phyloP scores from a whole-genome alignment of 441 rosid species.

The Capsella rubella region DNA sequence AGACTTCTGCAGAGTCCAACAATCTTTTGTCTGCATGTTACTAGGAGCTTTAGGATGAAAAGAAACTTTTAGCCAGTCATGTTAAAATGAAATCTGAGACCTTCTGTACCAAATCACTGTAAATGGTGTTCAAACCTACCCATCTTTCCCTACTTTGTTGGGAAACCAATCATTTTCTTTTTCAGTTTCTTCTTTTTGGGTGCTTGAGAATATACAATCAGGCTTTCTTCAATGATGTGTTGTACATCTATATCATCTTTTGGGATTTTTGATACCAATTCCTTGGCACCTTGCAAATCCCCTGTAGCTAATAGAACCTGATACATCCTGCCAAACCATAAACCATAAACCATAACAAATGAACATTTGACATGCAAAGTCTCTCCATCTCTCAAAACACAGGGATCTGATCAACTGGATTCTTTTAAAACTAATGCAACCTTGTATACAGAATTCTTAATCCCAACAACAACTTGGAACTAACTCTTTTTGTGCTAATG shows the following conservation, averaged over 20 bases:
- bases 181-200: constrained; percentile 21
- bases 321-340: constrained; percentile 78
- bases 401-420: too few relatives aligned
- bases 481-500: too few relatives aligned
- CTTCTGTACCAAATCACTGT: constrained; percentile 23
- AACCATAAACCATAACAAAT: constrained; percentile 31
- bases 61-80: constrained; percentile 10
- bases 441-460: too few relatives aligned
- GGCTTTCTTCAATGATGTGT: constrained; percentile 48
- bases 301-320: constrained; percentile 78
- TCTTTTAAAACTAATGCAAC: too few relatives aligned
- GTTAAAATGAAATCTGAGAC: constrained; percentile 1
- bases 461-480: too few relatives aligned
- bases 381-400: neutral
- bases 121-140: too few relatives aligned
- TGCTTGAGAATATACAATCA: constrained; percentile 31
- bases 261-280: constrained; percentile 55
- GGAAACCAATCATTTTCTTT: neutral
- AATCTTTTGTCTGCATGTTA: constrained; percentile 14
- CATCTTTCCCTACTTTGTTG: constrained; percentile 2
- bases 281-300: constrained; percentile 51
- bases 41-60: constrained; percentile 16
- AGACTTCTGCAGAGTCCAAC: constrained; percentile 27
- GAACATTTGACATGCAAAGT: neutral
- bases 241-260: constrained; percentile 71